Conservation (phyloP, 176 grass and related monocot species). For the Lolium perenne region DNA sequence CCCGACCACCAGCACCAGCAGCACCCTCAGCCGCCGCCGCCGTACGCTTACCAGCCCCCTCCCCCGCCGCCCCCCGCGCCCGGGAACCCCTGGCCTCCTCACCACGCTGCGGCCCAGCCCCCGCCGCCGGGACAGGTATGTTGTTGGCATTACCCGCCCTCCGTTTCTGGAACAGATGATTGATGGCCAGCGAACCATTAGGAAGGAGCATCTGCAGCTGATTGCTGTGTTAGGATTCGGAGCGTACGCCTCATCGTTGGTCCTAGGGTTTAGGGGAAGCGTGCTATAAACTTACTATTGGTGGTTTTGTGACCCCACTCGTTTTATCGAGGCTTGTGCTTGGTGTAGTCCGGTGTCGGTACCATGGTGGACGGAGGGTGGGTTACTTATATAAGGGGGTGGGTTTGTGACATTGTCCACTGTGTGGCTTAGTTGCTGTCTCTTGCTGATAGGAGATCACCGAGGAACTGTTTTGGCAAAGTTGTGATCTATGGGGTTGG, state of each 20-base stretch:
- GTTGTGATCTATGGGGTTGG: neutral
- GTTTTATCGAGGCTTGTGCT: neutral
- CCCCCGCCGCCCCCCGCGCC: constrained; percentile 33
- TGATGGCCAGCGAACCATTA: neutral
- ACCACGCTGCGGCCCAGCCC: constrained; percentile 35
- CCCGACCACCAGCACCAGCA: constrained; percentile 50
- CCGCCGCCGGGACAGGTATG: constrained; percentile 58
- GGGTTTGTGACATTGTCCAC: neutral
- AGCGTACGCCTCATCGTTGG: neutral
- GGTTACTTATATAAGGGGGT: neutral
- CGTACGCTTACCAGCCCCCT: constrained; percentile 56
- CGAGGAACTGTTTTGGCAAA: neutral
- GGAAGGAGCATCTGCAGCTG: neutral
- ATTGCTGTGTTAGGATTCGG: constrained; percentile 36
- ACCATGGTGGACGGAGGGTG: neutral
- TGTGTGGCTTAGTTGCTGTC: neutral
- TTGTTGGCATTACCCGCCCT: neutral
- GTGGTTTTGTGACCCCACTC: neutral
- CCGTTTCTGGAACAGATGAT: neutral
- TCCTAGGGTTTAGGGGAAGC: constrained; percentile 29
- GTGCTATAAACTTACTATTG: neutral
- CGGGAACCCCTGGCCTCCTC: constrained; percentile 48
- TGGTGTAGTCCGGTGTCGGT: neutral
- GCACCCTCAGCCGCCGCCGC: constrained; percentile 26
- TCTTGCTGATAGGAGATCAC: neutral